A percentile compares a stretch with the other conserved stretches of the same genome.
These are phyloP conservation scores for Pyrus communis DNA, from an alignment of 306 rosid genomes.

Conservation along the genomic window DNA sequence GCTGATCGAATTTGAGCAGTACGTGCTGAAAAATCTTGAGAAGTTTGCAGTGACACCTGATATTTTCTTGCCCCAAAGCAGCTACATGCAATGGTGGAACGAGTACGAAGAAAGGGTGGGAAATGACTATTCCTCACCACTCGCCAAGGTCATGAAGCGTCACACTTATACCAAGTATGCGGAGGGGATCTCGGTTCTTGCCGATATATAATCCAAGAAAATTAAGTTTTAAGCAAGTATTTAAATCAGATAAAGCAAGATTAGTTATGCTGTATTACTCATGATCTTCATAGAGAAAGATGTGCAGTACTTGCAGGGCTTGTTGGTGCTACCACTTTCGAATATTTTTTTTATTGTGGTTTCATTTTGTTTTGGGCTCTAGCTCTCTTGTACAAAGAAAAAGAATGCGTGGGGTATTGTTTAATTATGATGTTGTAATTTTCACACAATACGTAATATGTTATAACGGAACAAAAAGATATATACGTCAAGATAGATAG, in stretches of 20 bases:
- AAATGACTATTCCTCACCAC: not conserved
- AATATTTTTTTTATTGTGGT: not conserved
- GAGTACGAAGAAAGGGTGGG: constrained; percentile 25
- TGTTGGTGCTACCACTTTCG: no score
- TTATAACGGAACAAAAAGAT: no score
- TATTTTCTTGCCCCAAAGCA: constrained; percentile 46
- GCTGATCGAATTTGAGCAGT: constrained; percentile 35
- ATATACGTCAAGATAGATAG: no score
- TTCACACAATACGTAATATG: no score
- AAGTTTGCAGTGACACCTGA: constrained; percentile 49
- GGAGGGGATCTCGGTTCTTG: not conserved
- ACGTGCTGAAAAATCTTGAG: constrained; percentile 33
- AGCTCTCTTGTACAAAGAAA: no score
- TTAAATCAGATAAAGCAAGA: no score
- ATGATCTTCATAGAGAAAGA: no score
- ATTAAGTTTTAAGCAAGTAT: not conserved
- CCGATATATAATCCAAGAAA: not conserved
- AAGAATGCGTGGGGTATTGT: no score
- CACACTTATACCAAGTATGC: constrained; percentile 15
- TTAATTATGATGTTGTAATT: no score
- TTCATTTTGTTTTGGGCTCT: no score
- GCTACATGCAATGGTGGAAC: constrained; percentile 68
- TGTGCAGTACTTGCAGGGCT: no score
- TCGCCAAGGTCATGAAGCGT: constrained; percentile 30
- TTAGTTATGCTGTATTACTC: no score